These are phyloP conservation scores for Aspergillus biplanus DNA, from an alignment of 495 filamentous ascomycete species.

Conservation along the genomic window DNA sequence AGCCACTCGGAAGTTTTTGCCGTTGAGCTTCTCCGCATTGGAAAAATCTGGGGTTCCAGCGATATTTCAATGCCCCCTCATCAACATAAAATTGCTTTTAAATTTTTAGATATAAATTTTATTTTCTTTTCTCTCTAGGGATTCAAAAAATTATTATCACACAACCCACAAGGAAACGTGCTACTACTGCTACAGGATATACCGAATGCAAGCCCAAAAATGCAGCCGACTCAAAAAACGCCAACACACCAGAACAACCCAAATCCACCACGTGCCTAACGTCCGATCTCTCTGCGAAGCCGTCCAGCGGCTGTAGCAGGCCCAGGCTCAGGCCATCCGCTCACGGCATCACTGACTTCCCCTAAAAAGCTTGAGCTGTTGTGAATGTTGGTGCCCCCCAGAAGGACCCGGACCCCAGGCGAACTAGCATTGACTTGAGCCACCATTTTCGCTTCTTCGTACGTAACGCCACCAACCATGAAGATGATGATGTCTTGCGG, in stretches of 20 bases:
- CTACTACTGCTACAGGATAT: constrained; percentile 9
- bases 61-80: neutral
- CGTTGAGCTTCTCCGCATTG: constrained; percentile 21
- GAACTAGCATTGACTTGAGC: constrained; percentile 89
- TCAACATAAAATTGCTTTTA: neutral
- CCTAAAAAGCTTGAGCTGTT: constrained; percentile 88
- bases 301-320: constrained; percentile 72
- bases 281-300: constrained; percentile 64
- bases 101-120: neutral
- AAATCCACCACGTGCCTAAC: constrained; percentile 26
- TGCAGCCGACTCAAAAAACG: constrained; percentile 18
- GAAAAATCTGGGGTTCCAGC: constrained; percentile 21
- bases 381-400: constrained; percentile 82
- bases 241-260: constrained; percentile 2
- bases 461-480: constrained; percentile 89
- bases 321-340: constrained; percentile 76
- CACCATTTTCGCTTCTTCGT: constrained; percentile 94
- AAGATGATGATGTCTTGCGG: constrained; percentile 96
- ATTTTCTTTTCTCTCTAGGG: neutral
- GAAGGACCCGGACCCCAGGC: constrained; percentile 83
- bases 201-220: constrained; percentile 12
- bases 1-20: neutral
- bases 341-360: constrained; percentile 79
- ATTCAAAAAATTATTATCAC: neutral
- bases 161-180: neutral